These are phyloP conservation scores for Crithidia brevicula DNA, from an alignment of 208 protist genomes.

Conservation along the genomic window DNA sequence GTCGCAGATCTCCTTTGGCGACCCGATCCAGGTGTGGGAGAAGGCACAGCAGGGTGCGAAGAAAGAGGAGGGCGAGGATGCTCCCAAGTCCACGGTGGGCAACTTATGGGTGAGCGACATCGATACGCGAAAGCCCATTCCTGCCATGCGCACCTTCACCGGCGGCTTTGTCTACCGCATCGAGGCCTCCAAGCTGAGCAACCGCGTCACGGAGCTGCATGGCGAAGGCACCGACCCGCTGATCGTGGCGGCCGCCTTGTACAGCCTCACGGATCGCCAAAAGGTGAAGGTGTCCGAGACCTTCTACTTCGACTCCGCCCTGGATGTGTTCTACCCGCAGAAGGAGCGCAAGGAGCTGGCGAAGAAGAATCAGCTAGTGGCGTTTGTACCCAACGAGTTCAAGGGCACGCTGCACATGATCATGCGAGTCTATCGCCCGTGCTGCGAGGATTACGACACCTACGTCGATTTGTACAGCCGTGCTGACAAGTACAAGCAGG, in stretches of 20 bases:
- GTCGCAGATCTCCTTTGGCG: conserved; percentile 75
- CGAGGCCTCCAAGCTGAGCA: conserved; percentile 54
- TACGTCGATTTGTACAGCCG: conserved; percentile 86
- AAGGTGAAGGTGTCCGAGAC: conserved; percentile 83
- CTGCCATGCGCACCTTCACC: conserved; percentile 73
- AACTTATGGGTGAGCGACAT: conserved; percentile 77
- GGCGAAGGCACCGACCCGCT: conserved; percentile 78
- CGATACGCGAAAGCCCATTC: conserved; percentile 75
- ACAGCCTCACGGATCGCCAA: conserved; percentile 47
- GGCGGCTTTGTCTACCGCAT: conserved; percentile 68
- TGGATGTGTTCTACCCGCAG: conserved; percentile 87
- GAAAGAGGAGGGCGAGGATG: conserved; percentile 13
- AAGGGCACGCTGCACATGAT: conserved; percentile 69
- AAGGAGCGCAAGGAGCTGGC: conserved; percentile 65
- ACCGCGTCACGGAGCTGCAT: conserved; percentile 70
- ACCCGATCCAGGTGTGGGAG: conserved; percentile 87
- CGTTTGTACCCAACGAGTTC: conserved; percentile 86
- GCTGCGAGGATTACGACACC: conserved; percentile 82
- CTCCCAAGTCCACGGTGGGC: conserved; percentile 32
- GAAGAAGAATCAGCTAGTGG: conserved; percentile 64
- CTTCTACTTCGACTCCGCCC: conserved; percentile 85
- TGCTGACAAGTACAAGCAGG: conserved; percentile 78
- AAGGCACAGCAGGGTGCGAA: conserved; percentile 8
- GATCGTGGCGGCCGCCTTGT: conserved; percentile 64
- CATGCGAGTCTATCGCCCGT: conserved; percentile 69